A percentile compares a stretch with the other conserved stretches of the same genome.
Conservation (phyloP, 1,139 yeast genomes). For the Yarrowia galli region DNA sequence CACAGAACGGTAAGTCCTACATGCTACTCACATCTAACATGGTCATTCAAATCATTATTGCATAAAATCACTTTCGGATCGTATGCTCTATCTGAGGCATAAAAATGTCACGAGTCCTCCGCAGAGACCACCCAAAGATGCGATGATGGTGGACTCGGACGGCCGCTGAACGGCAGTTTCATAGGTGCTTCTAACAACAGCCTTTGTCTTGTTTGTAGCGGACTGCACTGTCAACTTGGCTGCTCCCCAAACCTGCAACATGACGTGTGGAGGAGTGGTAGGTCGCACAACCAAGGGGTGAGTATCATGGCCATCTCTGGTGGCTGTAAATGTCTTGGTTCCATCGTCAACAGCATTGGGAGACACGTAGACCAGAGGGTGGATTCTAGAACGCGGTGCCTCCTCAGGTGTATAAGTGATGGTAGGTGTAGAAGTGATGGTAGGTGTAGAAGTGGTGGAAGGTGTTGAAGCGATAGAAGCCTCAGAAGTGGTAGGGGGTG, state of each 20-base stretch:
- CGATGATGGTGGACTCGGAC: conserved; percentile 14
- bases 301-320: conserved; percentile 1
- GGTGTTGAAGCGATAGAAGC: too few relatives aligned
- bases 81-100: conserved; percentile 11
- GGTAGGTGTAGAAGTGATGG: not conserved
- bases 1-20: too few relatives aligned
- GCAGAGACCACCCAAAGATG: conserved; percentile 11
- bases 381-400: not conserved
- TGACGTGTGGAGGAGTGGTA: conserved; percentile 2
- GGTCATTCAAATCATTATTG: conserved; percentile 5
- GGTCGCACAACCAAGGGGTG: conserved; percentile 8
- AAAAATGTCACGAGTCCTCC: conserved; percentile 21
- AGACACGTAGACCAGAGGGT: conserved; percentile 7
- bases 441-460: too few relatives aligned
- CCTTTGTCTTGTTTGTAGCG: not conserved
- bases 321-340: not conserved
- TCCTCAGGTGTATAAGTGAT: not conserved
- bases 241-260: conserved; percentile 23
- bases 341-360: conserved; percentile 13
- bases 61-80: not conserved
- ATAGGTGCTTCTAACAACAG: conserved; percentile 12
- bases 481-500: too few relatives aligned
- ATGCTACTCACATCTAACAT: too few relatives aligned
- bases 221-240: conserved; percentile 2
- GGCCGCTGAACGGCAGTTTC: conserved; percentile 15